Base-by-base conservation (phyloP, 306 rosid species). In the Corylus avellana region DNA sequence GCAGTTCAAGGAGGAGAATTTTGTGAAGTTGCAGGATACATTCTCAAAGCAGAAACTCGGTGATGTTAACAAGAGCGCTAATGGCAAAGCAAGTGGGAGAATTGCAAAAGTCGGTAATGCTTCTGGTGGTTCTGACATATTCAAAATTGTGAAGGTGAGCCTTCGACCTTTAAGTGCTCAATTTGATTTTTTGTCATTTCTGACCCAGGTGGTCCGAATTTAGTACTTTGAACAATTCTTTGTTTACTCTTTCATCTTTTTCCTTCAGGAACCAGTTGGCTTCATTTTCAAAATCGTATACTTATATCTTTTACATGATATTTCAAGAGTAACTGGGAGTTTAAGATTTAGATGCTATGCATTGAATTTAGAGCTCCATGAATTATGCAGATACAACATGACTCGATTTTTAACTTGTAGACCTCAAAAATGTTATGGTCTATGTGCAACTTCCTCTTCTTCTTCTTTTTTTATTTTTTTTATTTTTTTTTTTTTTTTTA, bases 81-180 rank as follows among this genome's bases (percentile, higher is more conserved):
- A 88, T 77, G 89, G 87, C 20, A 94, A 82, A 80, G 57, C 81
- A 25, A 86, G 87, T 84, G 93, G 95, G 72, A 90, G 89, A 79
- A 35, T 67, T 57, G 91, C 90, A 46, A 92, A 77, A 88, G 91
- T 91, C 27, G 92, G 97, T 67, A 72, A 77, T 81, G 84, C 75
- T 13, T 84, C 90, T 11, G 98, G 92, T n/a, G 95, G 93, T 85
- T 92, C 97, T 8, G 97, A 94, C 73, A 92, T 94, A 44, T 94
- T 79, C 88, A 94, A 92, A 85, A 92, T 94, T 82, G 97, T 94
- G 67, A 94, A 94, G 98, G 97, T 95, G 72, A 69, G 89, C 54
- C 32, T 69, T 70, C 50, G 68, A 46, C 10, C 51, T 57, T 68
- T n/a, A 56, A 7, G 20, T 77, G 48, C 37, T 75, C 27, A 0